Conservation (phyloP, 2,329 filamentous ascomycete species). For the Plenodomus lindquistii region DNA sequence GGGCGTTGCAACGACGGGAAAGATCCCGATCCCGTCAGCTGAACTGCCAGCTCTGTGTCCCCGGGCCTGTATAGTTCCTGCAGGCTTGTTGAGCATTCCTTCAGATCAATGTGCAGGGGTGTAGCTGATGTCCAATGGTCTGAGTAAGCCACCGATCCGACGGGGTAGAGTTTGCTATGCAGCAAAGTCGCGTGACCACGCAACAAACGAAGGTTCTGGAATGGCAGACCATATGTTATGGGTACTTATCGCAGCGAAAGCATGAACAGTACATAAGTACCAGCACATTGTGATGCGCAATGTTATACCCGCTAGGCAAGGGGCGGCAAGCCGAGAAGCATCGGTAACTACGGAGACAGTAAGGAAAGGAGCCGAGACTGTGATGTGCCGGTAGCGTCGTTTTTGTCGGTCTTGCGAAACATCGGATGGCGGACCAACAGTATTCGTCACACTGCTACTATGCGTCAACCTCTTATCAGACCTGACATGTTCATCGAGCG, state of each 20-base stretch:
- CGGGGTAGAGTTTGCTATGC: background rate
- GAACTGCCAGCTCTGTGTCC: background rate
- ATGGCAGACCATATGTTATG: background rate
- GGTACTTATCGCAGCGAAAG: background rate
- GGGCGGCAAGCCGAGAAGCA: background rate
- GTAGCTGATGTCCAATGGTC: background rate
- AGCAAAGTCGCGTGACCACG: background rate
- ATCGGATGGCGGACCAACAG: background rate
- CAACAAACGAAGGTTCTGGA: background rate
- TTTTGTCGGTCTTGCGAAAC: background rate
- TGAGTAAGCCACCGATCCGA: background rate
- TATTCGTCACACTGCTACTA: background rate
- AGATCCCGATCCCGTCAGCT: background rate
- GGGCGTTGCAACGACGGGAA: background rate
- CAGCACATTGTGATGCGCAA: background rate
- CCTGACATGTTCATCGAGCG: background rate
- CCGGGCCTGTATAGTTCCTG: background rate
- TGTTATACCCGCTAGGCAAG: background rate
- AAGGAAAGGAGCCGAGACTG: background rate
- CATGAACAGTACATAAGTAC: background rate
- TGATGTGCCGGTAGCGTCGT: background rate
- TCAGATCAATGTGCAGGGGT: background rate
- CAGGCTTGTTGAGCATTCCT: background rate
- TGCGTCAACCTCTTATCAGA: background rate
- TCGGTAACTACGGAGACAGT: background rate